These are phyloP conservation scores for Rhodocollybia butyracea DNA, from an alignment of 768 basidiomycete genomes.

Conservation along the genomic window DNA sequence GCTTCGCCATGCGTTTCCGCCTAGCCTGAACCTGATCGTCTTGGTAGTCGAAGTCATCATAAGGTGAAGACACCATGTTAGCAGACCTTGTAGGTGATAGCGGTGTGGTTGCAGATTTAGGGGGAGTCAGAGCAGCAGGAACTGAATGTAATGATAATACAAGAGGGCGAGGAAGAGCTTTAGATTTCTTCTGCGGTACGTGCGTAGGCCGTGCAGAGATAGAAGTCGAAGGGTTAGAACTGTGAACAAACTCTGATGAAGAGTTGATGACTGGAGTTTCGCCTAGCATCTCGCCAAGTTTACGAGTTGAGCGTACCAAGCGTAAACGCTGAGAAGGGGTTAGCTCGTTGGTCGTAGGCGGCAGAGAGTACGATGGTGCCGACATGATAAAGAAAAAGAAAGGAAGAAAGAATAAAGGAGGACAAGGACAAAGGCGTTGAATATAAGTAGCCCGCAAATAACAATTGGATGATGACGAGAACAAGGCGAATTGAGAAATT, in stretches of 20 bases:
- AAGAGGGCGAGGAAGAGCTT: slow-evolving; percentile 9
- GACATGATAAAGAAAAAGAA: neutral
- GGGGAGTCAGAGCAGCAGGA: neutral
- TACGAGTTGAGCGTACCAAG: slow-evolving; percentile 56
- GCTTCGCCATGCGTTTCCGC: slow-evolving; percentile 54
- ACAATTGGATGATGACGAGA: neutral
- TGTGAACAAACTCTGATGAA: slow-evolving; percentile 3
- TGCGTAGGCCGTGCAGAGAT: neutral
- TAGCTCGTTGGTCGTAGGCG: neutral
- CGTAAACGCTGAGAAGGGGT: slow-evolving; percentile 31
- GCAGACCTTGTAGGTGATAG: slow-evolving; percentile 3
- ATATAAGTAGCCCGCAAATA: neutral
- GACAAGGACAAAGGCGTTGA: neutral
- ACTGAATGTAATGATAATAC: slow-evolving; percentile 5
- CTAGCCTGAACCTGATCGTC: slow-evolving; percentile 16
- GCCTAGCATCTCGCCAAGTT: slow-evolving; percentile 54
- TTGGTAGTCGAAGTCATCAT: slow-evolving; percentile 9
- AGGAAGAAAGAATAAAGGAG: neutral
- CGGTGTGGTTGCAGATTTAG: neutral
- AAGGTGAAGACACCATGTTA: neutral
- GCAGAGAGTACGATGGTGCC: neutral
- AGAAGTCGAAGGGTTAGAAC: slow-evolving; percentile 8
- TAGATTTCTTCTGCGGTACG: neutral
- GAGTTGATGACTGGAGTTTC: slow-evolving; percentile 35
- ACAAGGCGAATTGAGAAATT: neutral